Evolutionary conservation across 192 early-diverging fungal species (phyloP).

Genomic region (Coemansia sp.): DNA sequence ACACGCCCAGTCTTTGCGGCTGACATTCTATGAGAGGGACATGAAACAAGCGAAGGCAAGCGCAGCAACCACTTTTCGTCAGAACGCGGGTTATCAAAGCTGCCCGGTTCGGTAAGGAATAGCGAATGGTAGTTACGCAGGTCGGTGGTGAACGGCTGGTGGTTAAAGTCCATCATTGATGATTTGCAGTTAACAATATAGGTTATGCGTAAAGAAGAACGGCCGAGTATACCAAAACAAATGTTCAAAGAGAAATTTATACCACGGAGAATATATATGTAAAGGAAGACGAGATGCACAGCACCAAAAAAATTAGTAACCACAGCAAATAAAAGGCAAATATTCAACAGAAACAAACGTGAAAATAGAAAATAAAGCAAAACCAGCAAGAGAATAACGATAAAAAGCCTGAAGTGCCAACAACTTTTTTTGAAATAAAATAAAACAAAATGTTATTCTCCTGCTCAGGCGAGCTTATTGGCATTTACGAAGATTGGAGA

Average conservation of each 20-base stretch:
- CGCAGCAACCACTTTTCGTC: slow-evolving; percentile 7
- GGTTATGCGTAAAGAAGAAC: background rate
- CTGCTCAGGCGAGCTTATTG: background rate
- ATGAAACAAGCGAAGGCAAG: slow-evolving; percentile 7
- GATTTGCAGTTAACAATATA: background rate
- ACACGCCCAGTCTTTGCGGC: slow-evolving; percentile 52
- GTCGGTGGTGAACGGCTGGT: background rate
- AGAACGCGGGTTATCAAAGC: background rate
- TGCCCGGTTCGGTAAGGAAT: slow-evolving; percentile 7
- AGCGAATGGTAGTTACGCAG: slow-evolving; percentile 7
- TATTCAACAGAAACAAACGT: background rate
- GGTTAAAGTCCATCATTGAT: slow-evolving; percentile 12
- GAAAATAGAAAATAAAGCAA: background rate
- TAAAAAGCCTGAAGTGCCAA: background rate
- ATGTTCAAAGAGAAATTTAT: background rate
- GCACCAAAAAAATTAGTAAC: background rate
- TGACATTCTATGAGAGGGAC: slow-evolving; percentile 29
- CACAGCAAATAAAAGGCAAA: background rate
- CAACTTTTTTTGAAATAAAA: background rate
- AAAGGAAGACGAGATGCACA: background rate
- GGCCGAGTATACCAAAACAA: slow-evolving; percentile 2
- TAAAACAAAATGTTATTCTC: background rate
- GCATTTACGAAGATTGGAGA: background rate
- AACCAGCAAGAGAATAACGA: background rate
- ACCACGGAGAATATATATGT: background rate